Percentiles rank a stretch among this genome's conserved stretches.
These are phyloP conservation scores for Penicillium olsonii DNA, from an alignment of 2,329 filamentous ascomycete species.

Conservation along the genomic window DNA sequence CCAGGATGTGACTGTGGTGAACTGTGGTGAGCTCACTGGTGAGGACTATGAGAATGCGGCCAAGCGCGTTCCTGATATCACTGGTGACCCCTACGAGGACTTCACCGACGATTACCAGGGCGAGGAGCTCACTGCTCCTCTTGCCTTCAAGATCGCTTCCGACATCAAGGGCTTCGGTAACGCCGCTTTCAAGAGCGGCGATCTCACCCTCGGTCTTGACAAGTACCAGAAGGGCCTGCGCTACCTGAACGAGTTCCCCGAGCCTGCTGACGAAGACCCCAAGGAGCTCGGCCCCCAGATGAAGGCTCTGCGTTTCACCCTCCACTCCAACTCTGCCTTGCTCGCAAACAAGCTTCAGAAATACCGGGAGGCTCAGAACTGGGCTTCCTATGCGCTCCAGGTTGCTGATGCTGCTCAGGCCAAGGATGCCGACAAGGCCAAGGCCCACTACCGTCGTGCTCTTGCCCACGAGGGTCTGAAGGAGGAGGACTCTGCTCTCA, in stretches of 20 bases:
- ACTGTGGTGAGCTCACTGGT: slow-evolving; percentile 83
- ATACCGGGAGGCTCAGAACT: slow-evolving; percentile 69
- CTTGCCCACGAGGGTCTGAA: slow-evolving; percentile 73
- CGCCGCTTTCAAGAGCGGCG: slow-evolving; percentile 80
- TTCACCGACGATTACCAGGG: slow-evolving; percentile 80
- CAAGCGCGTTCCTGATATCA: slow-evolving; percentile 71
- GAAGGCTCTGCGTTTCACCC: slow-evolving; percentile 73
- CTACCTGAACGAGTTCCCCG: slow-evolving; percentile 83
- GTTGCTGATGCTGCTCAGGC: slow-evolving; percentile 59
- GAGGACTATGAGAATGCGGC: slow-evolving; percentile 67
- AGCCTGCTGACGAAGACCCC: slow-evolving; percentile 67
- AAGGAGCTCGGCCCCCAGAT: slow-evolving; percentile 67
- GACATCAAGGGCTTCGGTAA: slow-evolving; percentile 93
- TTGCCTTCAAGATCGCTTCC: slow-evolving; percentile 75
- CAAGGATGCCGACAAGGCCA: slow-evolving; percentile 76
- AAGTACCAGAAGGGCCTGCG: slow-evolving; percentile 95
- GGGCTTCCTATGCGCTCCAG: slow-evolving; percentile 72
- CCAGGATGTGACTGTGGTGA: slow-evolving; percentile 70
- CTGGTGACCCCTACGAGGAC: slow-evolving; percentile 91
- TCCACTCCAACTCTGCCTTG: slow-evolving; percentile 87
- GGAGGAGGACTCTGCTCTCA: slow-evolving; percentile 79
- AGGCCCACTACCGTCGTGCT: slow-evolving; percentile 83
- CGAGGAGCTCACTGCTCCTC: slow-evolving; percentile 64
- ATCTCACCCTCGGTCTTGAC: slow-evolving; percentile 70
- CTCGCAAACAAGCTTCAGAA: slow-evolving; percentile 77